These are phyloP conservation scores for Collybia mongolica DNA, from an alignment of 768 basidiomycete genomes.

Conservation along the genomic window DNA sequence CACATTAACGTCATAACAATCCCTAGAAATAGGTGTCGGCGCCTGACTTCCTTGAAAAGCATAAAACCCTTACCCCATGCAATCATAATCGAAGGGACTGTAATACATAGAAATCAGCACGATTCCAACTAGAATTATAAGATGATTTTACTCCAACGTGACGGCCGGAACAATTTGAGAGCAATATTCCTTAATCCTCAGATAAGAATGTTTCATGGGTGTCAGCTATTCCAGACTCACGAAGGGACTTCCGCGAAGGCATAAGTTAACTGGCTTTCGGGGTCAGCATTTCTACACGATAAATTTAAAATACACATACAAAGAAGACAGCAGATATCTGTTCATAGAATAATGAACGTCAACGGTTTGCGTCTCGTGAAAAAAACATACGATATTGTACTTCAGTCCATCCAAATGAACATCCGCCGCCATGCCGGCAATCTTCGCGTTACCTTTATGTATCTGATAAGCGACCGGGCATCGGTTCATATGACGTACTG, in stretches of 20 bases:
- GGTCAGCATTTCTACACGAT: not conserved
- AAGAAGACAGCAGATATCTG: conserved; percentile 36
- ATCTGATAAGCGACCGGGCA: not conserved
- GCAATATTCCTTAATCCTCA: conserved; percentile 24
- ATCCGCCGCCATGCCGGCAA: conserved; percentile 32
- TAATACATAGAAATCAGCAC: not conserved
- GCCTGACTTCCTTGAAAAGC: not conserved
- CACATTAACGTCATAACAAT: conserved; percentile 31
- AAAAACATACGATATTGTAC: conserved; percentile 30
- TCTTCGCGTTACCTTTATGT: conserved; percentile 25
- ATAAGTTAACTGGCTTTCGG: conserved; percentile 15
- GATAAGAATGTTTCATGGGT: not conserved
- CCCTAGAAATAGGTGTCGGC: conserved; percentile 6
- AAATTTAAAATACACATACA: conserved; percentile 14
- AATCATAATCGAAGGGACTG: conserved; percentile 31
- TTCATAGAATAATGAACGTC: not conserved
- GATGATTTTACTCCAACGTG: conserved; percentile 26
- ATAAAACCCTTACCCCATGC: conserved; percentile 23
- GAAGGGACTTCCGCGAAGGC: conserved; percentile 33
- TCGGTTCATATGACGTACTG: not conserved
- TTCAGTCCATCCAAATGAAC: conserved; percentile 26
- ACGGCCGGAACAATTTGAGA: conserved; percentile 29
- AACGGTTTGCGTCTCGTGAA: not conserved
- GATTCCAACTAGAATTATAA: no score
- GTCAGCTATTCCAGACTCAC: conserved; percentile 12